phyloP scores from a whole-genome alignment of 352 stramenopile genomes.

The Globisporangium viniferum region DNA sequence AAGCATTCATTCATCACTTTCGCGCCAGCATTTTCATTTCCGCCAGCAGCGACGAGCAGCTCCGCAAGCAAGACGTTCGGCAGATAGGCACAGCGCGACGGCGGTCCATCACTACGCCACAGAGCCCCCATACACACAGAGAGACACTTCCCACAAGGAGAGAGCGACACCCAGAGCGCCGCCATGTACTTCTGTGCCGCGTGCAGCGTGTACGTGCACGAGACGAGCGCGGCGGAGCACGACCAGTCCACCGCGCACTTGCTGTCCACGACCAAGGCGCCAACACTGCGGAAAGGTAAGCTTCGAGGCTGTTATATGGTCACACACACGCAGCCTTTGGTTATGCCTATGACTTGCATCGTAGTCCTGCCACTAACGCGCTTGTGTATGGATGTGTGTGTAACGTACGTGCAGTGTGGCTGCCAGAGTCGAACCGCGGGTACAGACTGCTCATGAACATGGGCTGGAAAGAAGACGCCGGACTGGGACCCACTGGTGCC shows the following conservation, averaged over 20 bases:
- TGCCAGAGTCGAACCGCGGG: conserved; percentile 64
- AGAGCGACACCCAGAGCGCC: background rate
- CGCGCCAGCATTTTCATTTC: background rate
- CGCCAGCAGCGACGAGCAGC: background rate
- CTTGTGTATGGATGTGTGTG: conserved; percentile 3
- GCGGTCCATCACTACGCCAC: background rate
- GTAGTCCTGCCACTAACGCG: background rate
- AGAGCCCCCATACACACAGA: background rate
- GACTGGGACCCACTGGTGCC: conserved; percentile 29
- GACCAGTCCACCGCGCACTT: conserved; percentile 53
- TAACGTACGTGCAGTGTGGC: conserved; percentile 32
- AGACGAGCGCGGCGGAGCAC: conserved; percentile 45
- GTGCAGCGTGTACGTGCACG: conserved; percentile 60
- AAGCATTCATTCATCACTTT: background rate
- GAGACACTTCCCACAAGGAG: background rate
- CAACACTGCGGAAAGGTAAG: conserved; percentile 48
- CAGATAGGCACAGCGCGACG: background rate
- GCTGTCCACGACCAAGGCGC: conserved; percentile 39
- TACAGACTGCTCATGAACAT: conserved; percentile 59
- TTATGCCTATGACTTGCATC: too few relatives aligned
- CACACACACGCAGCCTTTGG: too few relatives aligned
- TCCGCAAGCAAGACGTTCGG: background rate
- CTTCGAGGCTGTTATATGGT: background rate
- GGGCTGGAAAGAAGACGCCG: conserved; percentile 47
- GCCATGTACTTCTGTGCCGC: conserved; percentile 62